phyloP scores from a whole-genome alignment of 2,329 filamentous ascomycete genomes.

The Hypoxylon sp. region DNA sequence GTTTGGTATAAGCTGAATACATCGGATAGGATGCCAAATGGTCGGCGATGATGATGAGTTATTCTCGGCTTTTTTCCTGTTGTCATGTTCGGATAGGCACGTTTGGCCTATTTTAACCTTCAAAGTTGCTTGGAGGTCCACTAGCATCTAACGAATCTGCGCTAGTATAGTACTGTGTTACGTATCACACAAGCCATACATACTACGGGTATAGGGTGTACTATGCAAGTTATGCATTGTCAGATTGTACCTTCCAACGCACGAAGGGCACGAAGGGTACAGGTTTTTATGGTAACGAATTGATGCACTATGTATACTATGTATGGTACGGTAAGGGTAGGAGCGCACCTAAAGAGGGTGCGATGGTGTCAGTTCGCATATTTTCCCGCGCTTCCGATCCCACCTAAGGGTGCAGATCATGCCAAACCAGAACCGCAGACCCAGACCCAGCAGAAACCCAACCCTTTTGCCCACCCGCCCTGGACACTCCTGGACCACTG shows the following conservation, averaged over 20 bases:
- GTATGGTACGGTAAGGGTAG: slow-evolving; percentile 1
- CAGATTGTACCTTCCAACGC: slow-evolving; percentile 7
- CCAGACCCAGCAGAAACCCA: slow-evolving; percentile 19
- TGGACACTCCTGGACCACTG: neutral
- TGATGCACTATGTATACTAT: neutral
- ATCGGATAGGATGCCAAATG: slow-evolving; percentile 19
- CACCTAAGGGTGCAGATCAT: slow-evolving; percentile 44
- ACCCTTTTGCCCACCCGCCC: slow-evolving; percentile 16
- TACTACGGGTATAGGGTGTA: slow-evolving; percentile 7
- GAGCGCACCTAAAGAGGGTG: slow-evolving; percentile 9
- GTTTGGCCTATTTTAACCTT: slow-evolving; percentile 20
- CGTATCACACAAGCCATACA: neutral
- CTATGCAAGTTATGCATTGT: slow-evolving; percentile 17
- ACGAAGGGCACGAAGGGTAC: neutral
- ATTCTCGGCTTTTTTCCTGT: slow-evolving; percentile 17
- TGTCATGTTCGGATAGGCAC: slow-evolving; percentile 19
- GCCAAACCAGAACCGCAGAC: slow-evolving; percentile 34
- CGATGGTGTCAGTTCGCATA: slow-evolving; percentile 48
- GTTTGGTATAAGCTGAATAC: slow-evolving; percentile 25
- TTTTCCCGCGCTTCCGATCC: slow-evolving; percentile 47
- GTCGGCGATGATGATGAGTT: slow-evolving; percentile 17
- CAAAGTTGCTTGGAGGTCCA: slow-evolving; percentile 12
- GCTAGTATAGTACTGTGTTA: slow-evolving; percentile 24
- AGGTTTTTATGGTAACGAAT: slow-evolving; percentile 14
- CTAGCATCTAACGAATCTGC: slow-evolving; percentile 22